Evolutionary conservation across 1,139 yeast genomes (phyloP), one percentile per base, ranked within the genome.

Genomic region (Saccharomycopsis crataegensis): DNA sequence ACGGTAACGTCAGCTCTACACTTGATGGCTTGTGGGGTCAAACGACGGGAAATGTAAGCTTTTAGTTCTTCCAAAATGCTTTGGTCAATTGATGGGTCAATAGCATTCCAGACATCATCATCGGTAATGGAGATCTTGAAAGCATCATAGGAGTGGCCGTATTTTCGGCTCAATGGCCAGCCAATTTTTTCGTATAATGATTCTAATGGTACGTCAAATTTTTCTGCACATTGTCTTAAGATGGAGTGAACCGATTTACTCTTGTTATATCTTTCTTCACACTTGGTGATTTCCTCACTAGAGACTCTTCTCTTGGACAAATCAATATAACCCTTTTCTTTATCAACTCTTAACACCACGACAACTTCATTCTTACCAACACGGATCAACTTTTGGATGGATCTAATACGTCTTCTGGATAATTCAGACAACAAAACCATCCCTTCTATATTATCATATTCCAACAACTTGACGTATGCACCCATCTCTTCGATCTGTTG

Each of bases 401-500:
- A 89, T 72, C 99, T 82, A 67, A 93, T 93, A 76, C 99, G 95
- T 79, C 99, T 88, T 80, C 99, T 88, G 42, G 98, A 90, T 64
- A 93, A 80, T 74, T 93, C 99, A 44, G 96, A 87, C 65, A 93
- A 80, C 63, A 93, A 78, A 58, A 93, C 96, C 99, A 93, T 93
- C 66, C 99, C 99, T 74, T 93, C 99, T 66, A 93, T 91, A 70
- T 91, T 94, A 74, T 93, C 98, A 69, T 94, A 93, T 72, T 93
- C 99, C 62, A 93, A 79, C 62, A 93, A 79, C 70, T 90, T 91
- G 61, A 93, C 99, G 68, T 90, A 90, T 16, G 96, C 96, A 57
- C 96, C 97, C 97, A 90, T 90, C 70, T 90, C 97, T 62, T 96
- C 97, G 64, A 90, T 90, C 70, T 90, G 96, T 76, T 89, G 96